Evolutionary conservation across 1,284 basidiomycete species (phyloP).

Genomic region (Erythrobasidium hasegawianum): DNA sequence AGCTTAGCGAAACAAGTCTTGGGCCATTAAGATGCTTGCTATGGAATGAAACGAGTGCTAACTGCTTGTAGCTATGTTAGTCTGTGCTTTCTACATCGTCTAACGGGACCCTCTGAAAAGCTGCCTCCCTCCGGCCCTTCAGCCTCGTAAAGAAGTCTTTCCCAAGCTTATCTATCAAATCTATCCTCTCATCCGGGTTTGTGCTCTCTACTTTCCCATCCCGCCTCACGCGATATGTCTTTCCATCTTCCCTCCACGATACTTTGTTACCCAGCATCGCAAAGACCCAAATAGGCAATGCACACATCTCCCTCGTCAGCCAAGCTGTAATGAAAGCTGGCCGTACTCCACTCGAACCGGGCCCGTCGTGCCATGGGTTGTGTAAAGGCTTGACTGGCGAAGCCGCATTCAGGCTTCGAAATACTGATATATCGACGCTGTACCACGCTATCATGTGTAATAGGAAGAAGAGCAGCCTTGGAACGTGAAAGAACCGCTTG

Average conservation of each 20-base stretch:
- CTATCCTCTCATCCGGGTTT: background rate
- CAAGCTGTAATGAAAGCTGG: conserved; percentile 67
- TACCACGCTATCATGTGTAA: conserved; percentile 45
- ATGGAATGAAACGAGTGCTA: no score
- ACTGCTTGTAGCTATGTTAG: no score
- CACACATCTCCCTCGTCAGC: conserved; percentile 68
- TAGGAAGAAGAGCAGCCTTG: conserved; percentile 38
- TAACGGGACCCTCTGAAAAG: conserved; percentile 1
- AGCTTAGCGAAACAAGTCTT: no score
- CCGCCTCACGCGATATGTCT: conserved; percentile 38
- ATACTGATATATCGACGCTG: conserved; percentile 43
- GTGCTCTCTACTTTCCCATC: conserved; percentile 41
- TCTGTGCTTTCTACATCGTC: conserved; percentile 13
- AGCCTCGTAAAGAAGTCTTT: conserved; percentile 14
- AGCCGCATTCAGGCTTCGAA: conserved; percentile 38
- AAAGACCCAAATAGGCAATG: conserved; percentile 77
- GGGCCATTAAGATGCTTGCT: no score
- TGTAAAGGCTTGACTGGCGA: conserved; percentile 37
- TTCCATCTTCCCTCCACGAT: conserved; percentile 63
- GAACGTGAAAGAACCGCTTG: conserved; percentile 52
- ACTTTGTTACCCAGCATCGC: conserved; percentile 76
- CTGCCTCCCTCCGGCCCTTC: conserved; percentile 5
- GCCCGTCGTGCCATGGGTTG: conserved; percentile 50
- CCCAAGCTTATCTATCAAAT: conserved; percentile 15
- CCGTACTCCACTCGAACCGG: conserved; percentile 25